phyloP scores from a whole-genome alignment of 495 filamentous ascomycete genomes.

The Lasiosphaeria miniovina region DNA sequence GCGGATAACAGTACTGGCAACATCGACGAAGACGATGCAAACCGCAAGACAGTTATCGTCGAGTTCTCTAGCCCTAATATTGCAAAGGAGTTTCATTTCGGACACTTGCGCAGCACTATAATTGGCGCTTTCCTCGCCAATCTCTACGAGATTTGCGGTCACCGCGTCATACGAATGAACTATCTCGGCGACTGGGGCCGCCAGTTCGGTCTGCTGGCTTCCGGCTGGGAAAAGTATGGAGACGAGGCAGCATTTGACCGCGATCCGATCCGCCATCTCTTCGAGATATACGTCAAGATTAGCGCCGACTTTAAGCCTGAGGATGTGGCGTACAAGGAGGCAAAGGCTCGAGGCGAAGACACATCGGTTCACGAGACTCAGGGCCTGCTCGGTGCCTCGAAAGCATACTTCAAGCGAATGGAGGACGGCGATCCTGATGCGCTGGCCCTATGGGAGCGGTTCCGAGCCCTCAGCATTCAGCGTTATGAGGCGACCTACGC shows the following conservation, averaged over 20 bases:
- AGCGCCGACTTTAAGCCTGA: constrained; percentile 56
- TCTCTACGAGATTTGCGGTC: constrained; percentile 57
- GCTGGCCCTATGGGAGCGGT: constrained; percentile 77
- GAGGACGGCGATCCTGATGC: constrained; percentile 74
- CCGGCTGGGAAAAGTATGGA: constrained; percentile 59
- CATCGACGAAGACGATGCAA: too few relatives aligned
- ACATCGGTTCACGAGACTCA: constrained; percentile 46
- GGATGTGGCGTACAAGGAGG: constrained; percentile 48
- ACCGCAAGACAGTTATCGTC: constrained; percentile 60
- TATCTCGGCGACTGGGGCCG: constrained; percentile 70
- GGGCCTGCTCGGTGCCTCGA: constrained; percentile 59
- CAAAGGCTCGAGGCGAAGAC: constrained; percentile 50
- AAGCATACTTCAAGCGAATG: constrained; percentile 88
- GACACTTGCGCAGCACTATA: constrained; percentile 64
- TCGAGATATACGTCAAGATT: constrained; percentile 62
- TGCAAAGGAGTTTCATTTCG: constrained; percentile 66
- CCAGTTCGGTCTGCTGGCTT: constrained; percentile 59
- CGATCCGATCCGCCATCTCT: constrained; percentile 64
- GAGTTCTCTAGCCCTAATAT: constrained; percentile 62
- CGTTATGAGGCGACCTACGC: constrained; percentile 63
- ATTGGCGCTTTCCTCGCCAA: constrained; percentile 64
- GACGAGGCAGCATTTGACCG: constrained; percentile 52
- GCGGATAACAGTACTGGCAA: constrained; percentile 41
- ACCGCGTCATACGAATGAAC: constrained; percentile 62
- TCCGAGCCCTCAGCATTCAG: constrained; percentile 83